A percentile compares a stretch with the other conserved stretches of the same genome.
Conservation (phyloP, 2,329 filamentous ascomycete genomes). For the Sphaerostilbella broomeana region DNA sequence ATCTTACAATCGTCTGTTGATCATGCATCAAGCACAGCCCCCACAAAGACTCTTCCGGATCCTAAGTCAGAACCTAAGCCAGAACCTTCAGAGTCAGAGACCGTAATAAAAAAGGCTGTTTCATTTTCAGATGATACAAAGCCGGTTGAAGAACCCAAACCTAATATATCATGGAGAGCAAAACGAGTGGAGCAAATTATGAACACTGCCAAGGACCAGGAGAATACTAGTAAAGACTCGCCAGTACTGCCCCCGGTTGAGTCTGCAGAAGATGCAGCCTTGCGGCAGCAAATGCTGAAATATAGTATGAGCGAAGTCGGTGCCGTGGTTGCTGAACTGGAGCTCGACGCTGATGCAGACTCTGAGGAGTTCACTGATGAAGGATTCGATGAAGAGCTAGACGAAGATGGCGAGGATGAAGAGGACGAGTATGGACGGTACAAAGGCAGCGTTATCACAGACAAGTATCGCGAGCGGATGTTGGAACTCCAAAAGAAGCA, state of each 20-base stretch:
- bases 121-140: conserved; percentile 58
- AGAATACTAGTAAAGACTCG: conserved; percentile 37
- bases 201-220: conserved; percentile 48
- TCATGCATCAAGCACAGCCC: not conserved
- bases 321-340: conserved; percentile 84
- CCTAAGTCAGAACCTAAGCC: not conserved
- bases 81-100: not conserved
- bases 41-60: not conserved
- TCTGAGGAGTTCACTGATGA: conserved; percentile 50
- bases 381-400: conserved; percentile 45
- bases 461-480: conserved; percentile 78
- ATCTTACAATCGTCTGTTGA: too few relatives aligned
- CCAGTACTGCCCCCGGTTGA: conserved; percentile 66
- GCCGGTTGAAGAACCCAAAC: conserved; percentile 30
- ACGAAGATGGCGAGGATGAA: conserved; percentile 53
- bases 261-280: conserved; percentile 67
- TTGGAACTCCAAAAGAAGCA: conserved; percentile 74
- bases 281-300: conserved; percentile 82
- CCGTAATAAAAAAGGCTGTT: conserved; percentile 48
- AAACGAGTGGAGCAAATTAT: conserved; percentile 51
- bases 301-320: conserved; percentile 87
- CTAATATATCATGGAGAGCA: conserved; percentile 34
- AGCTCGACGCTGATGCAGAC: conserved; percentile 53
- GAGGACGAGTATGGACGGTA: conserved; percentile 73
- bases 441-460: conserved; percentile 58